Evolutionary conservation across 306 rosid genomes (phyloP).

Genomic region (Lupinus albus): DNA sequence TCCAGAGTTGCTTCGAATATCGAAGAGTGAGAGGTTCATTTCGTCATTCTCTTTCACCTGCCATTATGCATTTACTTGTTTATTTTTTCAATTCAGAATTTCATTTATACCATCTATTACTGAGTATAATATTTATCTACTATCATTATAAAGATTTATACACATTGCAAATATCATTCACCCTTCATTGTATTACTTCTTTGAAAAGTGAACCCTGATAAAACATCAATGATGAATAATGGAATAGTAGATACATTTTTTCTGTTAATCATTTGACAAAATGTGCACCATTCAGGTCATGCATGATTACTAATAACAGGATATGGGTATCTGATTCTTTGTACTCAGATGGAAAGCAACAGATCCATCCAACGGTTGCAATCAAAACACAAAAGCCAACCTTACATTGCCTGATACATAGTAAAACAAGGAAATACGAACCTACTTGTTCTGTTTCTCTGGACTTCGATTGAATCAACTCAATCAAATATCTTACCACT

Average conservation of each 20-base stretch:
- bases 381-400: constrained; percentile 27
- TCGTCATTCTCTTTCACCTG: constrained; percentile 23
- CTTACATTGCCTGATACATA: background rate
- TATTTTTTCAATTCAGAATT: constrained; percentile 5
- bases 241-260: too few relatives aligned
- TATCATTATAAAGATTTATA: too few relatives aligned
- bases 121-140: too few relatives aligned
- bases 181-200: too few relatives aligned
- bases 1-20: background rate
- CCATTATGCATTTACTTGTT: background rate
- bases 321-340: constrained; percentile 38
- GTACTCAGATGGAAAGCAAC: constrained; percentile 29
- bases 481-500: constrained; percentile 27
- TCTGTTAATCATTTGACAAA: too few relatives aligned
- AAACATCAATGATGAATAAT: too few relatives aligned
- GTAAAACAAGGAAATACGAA: constrained; percentile 28
- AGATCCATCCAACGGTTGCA: constrained; percentile 32
- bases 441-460: constrained; percentile 18
- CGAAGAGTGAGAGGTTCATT: background rate
- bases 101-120: background rate
- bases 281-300: constrained; percentile 29
- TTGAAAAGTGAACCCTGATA: too few relatives aligned
- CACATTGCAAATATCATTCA: too few relatives aligned
- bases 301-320: constrained; percentile 28
- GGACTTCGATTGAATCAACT: constrained; percentile 21